Percentiles rank a stretch among this genome's conserved stretches.
These are phyloP conservation scores for Mariannaea sp. DNA, from an alignment of 2,329 filamentous ascomycete species.

Conservation along the genomic window DNA sequence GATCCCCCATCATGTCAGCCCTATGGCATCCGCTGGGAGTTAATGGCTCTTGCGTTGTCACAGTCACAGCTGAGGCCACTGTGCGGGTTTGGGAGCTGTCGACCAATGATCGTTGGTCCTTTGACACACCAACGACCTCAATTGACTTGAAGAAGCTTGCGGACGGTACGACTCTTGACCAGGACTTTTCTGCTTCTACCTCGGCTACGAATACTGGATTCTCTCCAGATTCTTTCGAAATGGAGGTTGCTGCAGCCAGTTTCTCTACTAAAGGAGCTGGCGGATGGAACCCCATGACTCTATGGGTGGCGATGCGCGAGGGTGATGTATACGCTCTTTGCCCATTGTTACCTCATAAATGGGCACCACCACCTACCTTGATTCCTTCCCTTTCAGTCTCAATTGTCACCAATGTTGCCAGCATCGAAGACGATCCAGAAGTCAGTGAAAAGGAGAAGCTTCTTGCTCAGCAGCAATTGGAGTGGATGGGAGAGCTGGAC, in stretches of 20 bases:
- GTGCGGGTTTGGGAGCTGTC: conserved; percentile 92
- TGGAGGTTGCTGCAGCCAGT: conserved; percentile 89
- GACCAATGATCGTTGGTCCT: conserved; percentile 81
- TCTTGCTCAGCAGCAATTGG: conserved; percentile 66
- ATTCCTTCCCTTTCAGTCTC: conserved; percentile 83
- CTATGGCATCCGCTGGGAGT: conserved; percentile 94
- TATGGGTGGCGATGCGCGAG: conserved; percentile 95
- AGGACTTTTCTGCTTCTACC: conserved; percentile 80
- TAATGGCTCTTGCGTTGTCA: conserved; percentile 80
- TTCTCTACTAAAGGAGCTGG: conserved; percentile 72
- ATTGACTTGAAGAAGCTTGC: conserved; percentile 89
- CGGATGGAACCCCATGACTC: conserved; percentile 93
- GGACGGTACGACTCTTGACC: conserved; percentile 79
- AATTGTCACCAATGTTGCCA: conserved; percentile 74
- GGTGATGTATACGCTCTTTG: conserved; percentile 94
- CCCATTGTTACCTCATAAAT: conserved; percentile 84
- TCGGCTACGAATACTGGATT: conserved; percentile 79
- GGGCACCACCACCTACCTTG: conserved; percentile 76
- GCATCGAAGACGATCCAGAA: conserved; percentile 62
- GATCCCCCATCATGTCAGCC: conserved; percentile 77
- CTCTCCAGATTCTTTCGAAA: conserved; percentile 87
- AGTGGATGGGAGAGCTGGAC: conserved; percentile 71
- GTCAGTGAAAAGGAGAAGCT: conserved; percentile 58
- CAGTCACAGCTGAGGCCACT: conserved; percentile 84
- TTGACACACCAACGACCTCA: conserved; percentile 80